Evolutionary conservation across 2,329 filamentous ascomycete species (phyloP).

Genomic region (Clonostachys solani): DNA sequence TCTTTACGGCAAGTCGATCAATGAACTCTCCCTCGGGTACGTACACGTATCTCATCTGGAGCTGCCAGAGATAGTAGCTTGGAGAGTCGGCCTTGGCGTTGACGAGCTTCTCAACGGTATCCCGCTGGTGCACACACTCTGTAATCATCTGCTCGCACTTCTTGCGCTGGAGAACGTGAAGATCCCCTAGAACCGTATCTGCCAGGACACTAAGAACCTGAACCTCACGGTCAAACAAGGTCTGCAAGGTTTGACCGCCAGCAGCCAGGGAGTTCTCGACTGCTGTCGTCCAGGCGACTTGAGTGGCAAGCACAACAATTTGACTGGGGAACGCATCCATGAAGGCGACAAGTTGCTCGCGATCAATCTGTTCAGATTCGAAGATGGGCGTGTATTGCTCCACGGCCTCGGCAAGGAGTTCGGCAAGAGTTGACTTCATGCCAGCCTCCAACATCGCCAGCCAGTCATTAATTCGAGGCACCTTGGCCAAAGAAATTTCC

Average conservation of each 20-base stretch:
- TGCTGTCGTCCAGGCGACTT: slow-evolving; percentile 87
- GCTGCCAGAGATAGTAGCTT: slow-evolving; percentile 85
- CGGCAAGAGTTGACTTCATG: slow-evolving; percentile 92
- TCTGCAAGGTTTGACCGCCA: slow-evolving; percentile 65
- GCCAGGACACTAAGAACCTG: slow-evolving; percentile 82
- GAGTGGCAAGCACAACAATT: slow-evolving; percentile 89
- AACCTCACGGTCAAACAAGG: slow-evolving; percentile 77
- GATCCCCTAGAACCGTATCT: slow-evolving; percentile 82
- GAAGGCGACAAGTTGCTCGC: slow-evolving; percentile 69
- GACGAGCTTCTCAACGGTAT: slow-evolving; percentile 84
- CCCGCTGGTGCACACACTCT: slow-evolving; percentile 96
- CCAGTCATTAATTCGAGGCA: slow-evolving; percentile 98
- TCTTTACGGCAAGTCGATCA: slow-evolving; percentile 82
- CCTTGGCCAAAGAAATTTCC: slow-evolving; percentile 88
- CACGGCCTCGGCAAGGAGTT: slow-evolving; percentile 82
- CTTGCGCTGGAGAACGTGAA: slow-evolving; percentile 82
- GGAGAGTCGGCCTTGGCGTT: slow-evolving; percentile 69
- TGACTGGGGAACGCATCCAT: slow-evolving; percentile 85
- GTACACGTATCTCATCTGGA: slow-evolving; percentile 97
- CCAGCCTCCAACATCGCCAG: slow-evolving; percentile 85
- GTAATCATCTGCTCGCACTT: slow-evolving; percentile 99
- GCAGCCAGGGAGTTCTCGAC: slow-evolving; percentile 74
- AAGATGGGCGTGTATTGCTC: slow-evolving; percentile 79
- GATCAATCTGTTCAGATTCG: slow-evolving; percentile 64
- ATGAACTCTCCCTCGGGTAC: slow-evolving; percentile 74